Conservation (phyloP, 345 rosid genomes). For the Salix viminalis region DNA sequence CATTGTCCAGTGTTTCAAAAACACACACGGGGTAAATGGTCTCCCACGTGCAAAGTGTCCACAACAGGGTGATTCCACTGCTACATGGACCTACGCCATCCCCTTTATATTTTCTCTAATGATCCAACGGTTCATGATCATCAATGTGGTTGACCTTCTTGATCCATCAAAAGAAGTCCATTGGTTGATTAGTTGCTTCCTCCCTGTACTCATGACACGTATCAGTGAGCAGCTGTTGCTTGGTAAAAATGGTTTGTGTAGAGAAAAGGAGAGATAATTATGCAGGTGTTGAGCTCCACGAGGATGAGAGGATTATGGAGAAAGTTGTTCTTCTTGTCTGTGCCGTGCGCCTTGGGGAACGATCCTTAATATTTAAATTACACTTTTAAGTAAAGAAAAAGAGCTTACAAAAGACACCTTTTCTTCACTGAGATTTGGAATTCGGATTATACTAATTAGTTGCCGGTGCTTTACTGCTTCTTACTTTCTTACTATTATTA, state of each 20-base stretch:
- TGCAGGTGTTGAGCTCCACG: constrained; percentile 12
- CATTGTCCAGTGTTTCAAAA: constrained; percentile 6
- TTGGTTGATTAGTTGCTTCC: not conserved
- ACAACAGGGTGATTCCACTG: not conserved
- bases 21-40: constrained; percentile 9
- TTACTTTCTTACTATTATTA: too few species aligned
- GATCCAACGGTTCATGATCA: constrained; percentile 13
- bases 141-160: constrained; percentile 11
- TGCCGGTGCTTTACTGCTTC: too few species aligned
- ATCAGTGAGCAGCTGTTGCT: not conserved
- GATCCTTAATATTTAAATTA: not conserved
- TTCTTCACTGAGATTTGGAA: constrained; percentile 3
- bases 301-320: constrained; percentile 36
- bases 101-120: not conserved
- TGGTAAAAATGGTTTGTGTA: not conserved
- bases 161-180: not conserved
- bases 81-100: not conserved
- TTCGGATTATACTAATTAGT: not conserved
- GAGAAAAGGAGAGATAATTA: not conserved
- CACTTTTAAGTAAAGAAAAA: not conserved
- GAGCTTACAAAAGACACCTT: not conserved
- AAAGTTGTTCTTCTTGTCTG: constrained; percentile 31
- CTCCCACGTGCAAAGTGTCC: constrained; percentile 4
- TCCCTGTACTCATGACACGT: not conserved
- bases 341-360: constrained; percentile 19